These are phyloP conservation scores for Lepidium didymum DNA, from an alignment of 345 rosid genomes.

Conservation along the genomic window DNA sequence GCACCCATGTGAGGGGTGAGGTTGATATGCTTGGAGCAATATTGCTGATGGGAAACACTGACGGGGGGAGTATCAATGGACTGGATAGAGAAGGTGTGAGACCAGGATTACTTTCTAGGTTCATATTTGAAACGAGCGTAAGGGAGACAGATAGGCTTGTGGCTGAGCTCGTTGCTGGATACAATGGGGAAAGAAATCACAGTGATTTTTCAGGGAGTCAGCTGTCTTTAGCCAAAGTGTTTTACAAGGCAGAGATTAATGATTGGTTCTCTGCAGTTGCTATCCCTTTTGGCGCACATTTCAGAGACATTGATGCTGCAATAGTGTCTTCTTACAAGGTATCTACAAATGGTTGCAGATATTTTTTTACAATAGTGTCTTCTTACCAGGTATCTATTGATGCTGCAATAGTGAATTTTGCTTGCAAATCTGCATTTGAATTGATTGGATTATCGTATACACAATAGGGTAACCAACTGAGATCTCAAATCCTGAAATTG, in stretches of 20 bases:
- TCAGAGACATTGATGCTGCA: constrained; percentile 49
- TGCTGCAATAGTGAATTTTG: background rate
- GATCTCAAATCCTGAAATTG: too few species aligned
- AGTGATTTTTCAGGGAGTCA: too few species aligned
- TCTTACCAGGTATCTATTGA: too few species aligned
- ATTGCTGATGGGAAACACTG: constrained; percentile 41
- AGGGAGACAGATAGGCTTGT: constrained; percentile 52
- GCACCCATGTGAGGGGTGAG: constrained; percentile 53
- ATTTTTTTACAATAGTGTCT: background rate
- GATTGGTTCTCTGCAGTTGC: constrained; percentile 71
- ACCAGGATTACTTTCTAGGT: constrained; percentile 58
- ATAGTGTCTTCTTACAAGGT: constrained; percentile 48
- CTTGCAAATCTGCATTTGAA: background rate
- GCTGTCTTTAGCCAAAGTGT: too few species aligned
- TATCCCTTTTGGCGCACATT: constrained; percentile 73
- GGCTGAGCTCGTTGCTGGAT: constrained; percentile 54
- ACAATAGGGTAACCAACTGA: too few species aligned
- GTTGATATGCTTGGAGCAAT: constrained; percentile 66
- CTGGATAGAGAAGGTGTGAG: constrained; percentile 47
- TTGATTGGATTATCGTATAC: too few species aligned
- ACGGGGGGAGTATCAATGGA: constrained; percentile 38
- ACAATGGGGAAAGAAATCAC: constrained; percentile 27
- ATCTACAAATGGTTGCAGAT: background rate
- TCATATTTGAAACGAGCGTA: constrained; percentile 58
- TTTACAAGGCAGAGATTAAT: constrained; percentile 45